Percentiles rank a stretch among this genome's conserved stretches.
Conservation (phyloP, 1,284 basidiomycete genomes). For the Ustilago esculenta region DNA sequence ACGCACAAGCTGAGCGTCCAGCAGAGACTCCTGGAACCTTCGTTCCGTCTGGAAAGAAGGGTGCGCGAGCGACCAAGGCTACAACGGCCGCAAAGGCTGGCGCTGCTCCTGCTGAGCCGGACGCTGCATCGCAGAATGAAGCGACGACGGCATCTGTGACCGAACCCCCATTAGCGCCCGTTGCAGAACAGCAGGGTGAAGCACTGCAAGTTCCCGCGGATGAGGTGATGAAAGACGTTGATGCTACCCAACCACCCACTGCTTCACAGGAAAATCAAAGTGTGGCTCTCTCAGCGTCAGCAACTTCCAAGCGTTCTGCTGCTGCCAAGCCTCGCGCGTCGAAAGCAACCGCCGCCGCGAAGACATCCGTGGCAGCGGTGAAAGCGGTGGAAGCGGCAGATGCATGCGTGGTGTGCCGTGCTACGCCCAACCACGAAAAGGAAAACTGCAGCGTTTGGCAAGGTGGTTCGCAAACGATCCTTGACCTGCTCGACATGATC, state of each 20-base stretch:
- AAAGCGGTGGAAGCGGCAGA: background rate
- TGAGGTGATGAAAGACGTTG: background rate
- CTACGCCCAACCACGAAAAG: constrained; percentile 12
- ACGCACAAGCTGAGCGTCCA: no score
- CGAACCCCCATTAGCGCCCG: background rate
- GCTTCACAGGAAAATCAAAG: no score
- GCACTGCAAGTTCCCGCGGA: background rate
- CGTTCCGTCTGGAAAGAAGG: constrained; percentile 6
- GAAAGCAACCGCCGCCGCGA: no score
- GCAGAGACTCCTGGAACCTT: no score
- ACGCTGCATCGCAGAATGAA: background rate
- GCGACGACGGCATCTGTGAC: background rate
- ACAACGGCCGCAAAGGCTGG: background rate
- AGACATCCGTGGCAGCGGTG: no score
- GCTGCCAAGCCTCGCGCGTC: constrained; percentile 9
- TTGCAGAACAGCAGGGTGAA: background rate
- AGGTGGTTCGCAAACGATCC: constrained; percentile 25
- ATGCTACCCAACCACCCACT: no score
- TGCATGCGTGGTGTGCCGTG: constrained; percentile 21
- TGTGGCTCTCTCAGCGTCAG: background rate
- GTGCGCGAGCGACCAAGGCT: constrained; percentile 2
- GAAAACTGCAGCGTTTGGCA: constrained; percentile 23
- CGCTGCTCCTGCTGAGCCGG: constrained; percentile 2
- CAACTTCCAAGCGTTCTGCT: background rate
- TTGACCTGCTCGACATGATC: constrained; percentile 21